phyloP scores from a whole-genome alignment of 768 basidiomycete genomes.

The Nevesoporus exiguus region DNA sequence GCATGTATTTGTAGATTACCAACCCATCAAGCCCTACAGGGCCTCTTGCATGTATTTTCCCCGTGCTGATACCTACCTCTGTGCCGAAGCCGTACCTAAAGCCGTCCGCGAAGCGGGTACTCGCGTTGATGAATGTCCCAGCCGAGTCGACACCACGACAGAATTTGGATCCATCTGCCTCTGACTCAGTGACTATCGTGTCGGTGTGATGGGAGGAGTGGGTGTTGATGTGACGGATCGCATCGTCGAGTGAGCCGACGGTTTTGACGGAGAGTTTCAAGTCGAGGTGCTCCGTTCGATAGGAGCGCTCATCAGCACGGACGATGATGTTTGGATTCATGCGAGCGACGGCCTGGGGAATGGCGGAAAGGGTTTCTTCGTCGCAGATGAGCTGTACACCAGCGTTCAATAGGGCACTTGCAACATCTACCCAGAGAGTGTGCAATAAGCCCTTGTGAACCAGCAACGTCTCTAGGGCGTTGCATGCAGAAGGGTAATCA shows the following conservation, averaged over 20 bases:
- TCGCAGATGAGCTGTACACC: conserved; percentile 84
- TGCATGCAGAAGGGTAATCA: conserved; percentile 96
- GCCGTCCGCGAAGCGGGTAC: conserved; percentile 94
- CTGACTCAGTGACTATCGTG: conserved; percentile 80
- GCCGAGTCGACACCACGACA: conserved; percentile 88
- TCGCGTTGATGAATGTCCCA: conserved; percentile 91
- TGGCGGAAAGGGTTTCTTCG: conserved; percentile 51
- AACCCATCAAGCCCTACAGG: conserved; percentile 94
- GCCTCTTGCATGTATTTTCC: conserved; percentile 93
- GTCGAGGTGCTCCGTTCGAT: conserved; percentile 84
- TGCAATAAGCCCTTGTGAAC: conserved; percentile 70
- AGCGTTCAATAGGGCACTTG: conserved; percentile 61
- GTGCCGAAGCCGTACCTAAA: conserved; percentile 97
- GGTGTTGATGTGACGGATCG: conserved; percentile 86
- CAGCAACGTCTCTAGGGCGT: conserved; percentile 85
- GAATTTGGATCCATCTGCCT: conserved; percentile 64
- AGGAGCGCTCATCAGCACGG: conserved; percentile 58
- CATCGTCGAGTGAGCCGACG: conserved; percentile 65
- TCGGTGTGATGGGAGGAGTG: conserved; percentile 98
- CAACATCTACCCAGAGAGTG: conserved; percentile 81
- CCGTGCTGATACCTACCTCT: conserved; percentile 96
- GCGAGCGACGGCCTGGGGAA: conserved; percentile 39
- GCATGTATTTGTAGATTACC: conserved; percentile 94
- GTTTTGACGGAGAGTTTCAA: conserved; percentile 78
- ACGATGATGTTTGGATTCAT: conserved; percentile 46